A percentile compares a stretch with the other conserved stretches of the same genome.
Evolutionary conservation across 176 grass and related monocot genomes (phyloP).

Genomic region (Eragrostis curvula): DNA sequence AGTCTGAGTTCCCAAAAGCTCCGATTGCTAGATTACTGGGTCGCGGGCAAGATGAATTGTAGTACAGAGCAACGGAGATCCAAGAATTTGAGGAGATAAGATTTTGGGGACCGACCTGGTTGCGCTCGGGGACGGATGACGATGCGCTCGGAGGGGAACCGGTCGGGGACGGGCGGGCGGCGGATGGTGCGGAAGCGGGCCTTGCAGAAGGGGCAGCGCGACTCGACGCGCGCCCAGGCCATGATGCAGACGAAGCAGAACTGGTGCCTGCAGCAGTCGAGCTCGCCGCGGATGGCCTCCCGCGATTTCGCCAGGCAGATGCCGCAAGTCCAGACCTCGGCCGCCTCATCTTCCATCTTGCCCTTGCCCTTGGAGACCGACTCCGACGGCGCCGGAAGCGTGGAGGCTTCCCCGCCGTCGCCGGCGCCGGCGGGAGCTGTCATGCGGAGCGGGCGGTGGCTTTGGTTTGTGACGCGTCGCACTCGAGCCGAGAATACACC

Average conservation of each 20-base stretch:
- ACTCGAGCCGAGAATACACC: not conserved
- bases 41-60: not conserved
- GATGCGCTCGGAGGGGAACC: slow-evolving; percentile 56
- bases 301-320: slow-evolving; percentile 61
- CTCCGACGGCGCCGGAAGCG: not conserved
- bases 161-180: slow-evolving; percentile 56
- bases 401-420: not conserved
- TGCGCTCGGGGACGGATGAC: slow-evolving; percentile 62
- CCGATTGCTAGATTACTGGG: not conserved
- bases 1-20: not conserved
- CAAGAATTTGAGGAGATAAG: not conserved
- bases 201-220: slow-evolving; percentile 89
- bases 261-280: slow-evolving; percentile 78
- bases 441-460: not conserved
- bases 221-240: slow-evolving; percentile 91
- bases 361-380: slow-evolving; percentile 24
- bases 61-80: not conserved
- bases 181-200: slow-evolving; percentile 68
- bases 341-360: slow-evolving; percentile 25
- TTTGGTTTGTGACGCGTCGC: not conserved
- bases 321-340: slow-evolving; percentile 53
- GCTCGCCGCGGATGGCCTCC: slow-evolving; percentile 58
- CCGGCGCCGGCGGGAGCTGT: slow-evolving; percentile 13
- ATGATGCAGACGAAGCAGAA: slow-evolving; percentile 98
- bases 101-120: slow-evolving; percentile 58